These are phyloP conservation scores for Nectriaceae sp. DNA, from an alignment of 2,329 filamentous ascomycete genomes.

Conservation along the genomic window DNA sequence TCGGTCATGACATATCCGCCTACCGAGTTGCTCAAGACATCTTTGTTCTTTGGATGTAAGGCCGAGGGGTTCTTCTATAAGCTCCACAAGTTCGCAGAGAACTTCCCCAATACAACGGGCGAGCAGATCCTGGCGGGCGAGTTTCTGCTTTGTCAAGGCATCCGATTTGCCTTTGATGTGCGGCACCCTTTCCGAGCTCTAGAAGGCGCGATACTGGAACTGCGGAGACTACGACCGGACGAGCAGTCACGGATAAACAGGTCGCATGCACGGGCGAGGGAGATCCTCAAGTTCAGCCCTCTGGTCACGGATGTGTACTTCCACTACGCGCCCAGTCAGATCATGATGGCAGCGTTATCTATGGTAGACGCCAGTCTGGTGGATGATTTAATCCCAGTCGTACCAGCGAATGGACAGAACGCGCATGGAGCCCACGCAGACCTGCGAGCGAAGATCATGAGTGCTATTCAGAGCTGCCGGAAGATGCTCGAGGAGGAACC, in stretches of 20 bases:
- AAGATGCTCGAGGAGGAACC: constrained; percentile 58
- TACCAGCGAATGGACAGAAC: constrained; percentile 32
- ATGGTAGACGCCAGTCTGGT: constrained; percentile 70
- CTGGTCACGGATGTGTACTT: constrained; percentile 96
- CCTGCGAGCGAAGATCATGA: constrained; percentile 50
- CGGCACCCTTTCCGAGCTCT: constrained; percentile 86
- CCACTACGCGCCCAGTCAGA: constrained; percentile 91
- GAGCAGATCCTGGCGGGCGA: constrained; percentile 89
- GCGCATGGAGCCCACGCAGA: constrained; percentile 26
- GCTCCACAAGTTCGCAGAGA: constrained; percentile 64
- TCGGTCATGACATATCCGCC: constrained; percentile 96
- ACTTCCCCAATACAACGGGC: constrained; percentile 68
- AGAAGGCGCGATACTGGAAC: constrained; percentile 83
- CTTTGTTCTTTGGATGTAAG: constrained; percentile 91
- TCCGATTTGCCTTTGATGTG: constrained; percentile 92
- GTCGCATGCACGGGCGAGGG: constrained; percentile 73
- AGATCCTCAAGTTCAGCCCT: constrained; percentile 75
- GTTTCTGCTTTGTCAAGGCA: constrained; percentile 87
- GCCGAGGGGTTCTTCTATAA: constrained; percentile 82
- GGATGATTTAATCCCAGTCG: constrained; percentile 47
- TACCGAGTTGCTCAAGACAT: constrained; percentile 83
- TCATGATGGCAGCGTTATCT: constrained; percentile 80
- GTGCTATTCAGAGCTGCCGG: constrained; percentile 51
- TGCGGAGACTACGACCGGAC: constrained; percentile 67
- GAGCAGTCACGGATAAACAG: constrained; percentile 54